A percentile compares a stretch with the other conserved stretches of the same genome.
Evolutionary conservation across 2,329 filamentous ascomycete species (phyloP).

Genomic region (Microdochium trichocladiopsis): DNA sequence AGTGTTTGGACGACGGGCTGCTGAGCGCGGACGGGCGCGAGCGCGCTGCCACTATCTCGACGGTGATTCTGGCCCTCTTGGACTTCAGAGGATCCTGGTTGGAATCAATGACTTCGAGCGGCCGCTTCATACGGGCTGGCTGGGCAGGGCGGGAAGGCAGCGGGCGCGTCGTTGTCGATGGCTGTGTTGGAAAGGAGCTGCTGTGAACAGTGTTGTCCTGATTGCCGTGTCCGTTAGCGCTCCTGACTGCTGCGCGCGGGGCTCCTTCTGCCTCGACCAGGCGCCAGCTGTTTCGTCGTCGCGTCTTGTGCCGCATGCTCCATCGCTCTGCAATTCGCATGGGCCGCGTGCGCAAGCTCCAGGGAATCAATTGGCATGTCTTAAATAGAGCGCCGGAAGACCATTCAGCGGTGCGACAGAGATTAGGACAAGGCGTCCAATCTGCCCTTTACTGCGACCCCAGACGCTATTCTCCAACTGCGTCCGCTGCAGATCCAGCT

Average conservation of each 20-base stretch:
- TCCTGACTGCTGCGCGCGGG: background rate
- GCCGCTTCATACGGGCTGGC: conserved; percentile 37
- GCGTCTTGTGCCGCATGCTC: background rate
- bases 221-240: background rate
- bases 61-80: conserved; percentile 45
- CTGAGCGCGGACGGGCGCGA: conserved; percentile 1
- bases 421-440: too few species aligned
- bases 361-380: too few species aligned
- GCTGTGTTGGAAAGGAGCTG: conserved; percentile 10
- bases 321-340: background rate
- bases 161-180: conserved; percentile 21
- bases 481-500: too few species aligned
- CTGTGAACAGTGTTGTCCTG: conserved; percentile 11
- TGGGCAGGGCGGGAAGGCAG: conserved; percentile 18
- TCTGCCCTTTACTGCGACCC: too few species aligned
- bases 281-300: background rate
- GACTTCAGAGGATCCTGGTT: conserved; percentile 35
- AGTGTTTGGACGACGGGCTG: conserved; percentile 8
- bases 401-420: too few species aligned
- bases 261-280: background rate
- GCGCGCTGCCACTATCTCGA: conserved; percentile 37
- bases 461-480: too few species aligned
- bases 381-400: too few species aligned
- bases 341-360: too few species aligned
- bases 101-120: conserved; percentile 34